Evolutionary conservation across 768 basidiomycete genomes (phyloP).

Genomic region (Obba rivulosa): DNA sequence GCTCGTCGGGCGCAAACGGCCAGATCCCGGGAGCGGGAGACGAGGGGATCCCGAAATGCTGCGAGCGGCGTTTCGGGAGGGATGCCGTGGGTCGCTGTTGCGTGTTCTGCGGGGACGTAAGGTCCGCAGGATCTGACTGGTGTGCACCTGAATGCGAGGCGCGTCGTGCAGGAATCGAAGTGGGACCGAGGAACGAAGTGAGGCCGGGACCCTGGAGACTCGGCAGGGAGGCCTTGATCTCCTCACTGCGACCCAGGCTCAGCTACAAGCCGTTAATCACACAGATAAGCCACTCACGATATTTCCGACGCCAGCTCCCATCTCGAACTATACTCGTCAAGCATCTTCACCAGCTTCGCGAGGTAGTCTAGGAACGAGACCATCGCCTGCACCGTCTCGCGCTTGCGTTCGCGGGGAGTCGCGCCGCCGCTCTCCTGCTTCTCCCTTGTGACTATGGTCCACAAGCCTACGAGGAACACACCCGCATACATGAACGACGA

Average conservation of each 20-base stretch:
- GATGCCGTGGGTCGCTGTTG: too few relatives aligned
- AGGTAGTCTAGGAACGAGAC: conserved; percentile 4
- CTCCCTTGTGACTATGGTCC: conserved; percentile 34
- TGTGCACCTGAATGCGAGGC: too few relatives aligned
- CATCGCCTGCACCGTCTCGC: conserved; percentile 2
- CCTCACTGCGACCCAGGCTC: conserved; percentile 2
- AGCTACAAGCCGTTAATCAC: not conserved
- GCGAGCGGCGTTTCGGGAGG: too few relatives aligned
- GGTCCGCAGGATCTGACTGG: too few relatives aligned
- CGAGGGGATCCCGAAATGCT: too few relatives aligned
- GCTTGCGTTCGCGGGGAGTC: not conserved
- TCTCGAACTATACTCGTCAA: conserved; percentile 12
- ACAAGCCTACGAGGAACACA: conserved; percentile 50
- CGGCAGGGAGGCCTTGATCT: conserved; percentile 14
- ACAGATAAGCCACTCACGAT: conserved; percentile 10
- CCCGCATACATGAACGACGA: conserved; percentile 46
- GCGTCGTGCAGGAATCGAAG: too few relatives aligned
- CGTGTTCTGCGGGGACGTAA: too few relatives aligned
- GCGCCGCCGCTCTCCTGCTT: not conserved
- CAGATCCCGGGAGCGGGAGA: too few relatives aligned
- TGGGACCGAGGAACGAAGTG: too few relatives aligned
- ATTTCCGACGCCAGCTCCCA: conserved; percentile 17
- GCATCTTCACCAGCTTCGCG: conserved; percentile 9
- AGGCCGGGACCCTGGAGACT: too few relatives aligned
- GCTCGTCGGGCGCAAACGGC: too few relatives aligned